Percentiles rank a stretch among this genome's conserved stretches.
phyloP scores from a whole-genome alignment of 1,284 basidiomycete species.

The Salmacisia buchloeana region DNA sequence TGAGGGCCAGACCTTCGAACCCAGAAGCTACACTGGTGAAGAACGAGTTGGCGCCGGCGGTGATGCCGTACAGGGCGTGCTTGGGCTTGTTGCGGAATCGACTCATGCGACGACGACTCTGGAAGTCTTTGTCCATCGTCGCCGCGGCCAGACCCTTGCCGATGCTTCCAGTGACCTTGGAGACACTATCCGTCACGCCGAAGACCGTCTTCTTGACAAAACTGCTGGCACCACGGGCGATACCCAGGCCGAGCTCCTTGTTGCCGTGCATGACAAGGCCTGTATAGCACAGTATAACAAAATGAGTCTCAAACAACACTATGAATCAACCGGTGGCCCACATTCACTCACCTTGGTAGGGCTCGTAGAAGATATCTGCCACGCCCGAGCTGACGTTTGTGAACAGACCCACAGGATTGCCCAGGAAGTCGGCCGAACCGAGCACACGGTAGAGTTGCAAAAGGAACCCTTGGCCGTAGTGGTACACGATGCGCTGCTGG shows the following conservation, averaged over 20 bases:
- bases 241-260: constrained; percentile 89
- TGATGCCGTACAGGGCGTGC: constrained; percentile 89
- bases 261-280: constrained; percentile 97
- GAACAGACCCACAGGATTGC: constrained; percentile 85
- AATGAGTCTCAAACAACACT: background rate
- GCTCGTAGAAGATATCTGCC: constrained; percentile 97
- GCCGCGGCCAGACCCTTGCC: constrained; percentile 96
- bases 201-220: constrained; percentile 99
- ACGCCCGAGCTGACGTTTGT: constrained; percentile 99
- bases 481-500: constrained; percentile 76
- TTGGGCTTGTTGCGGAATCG: constrained; percentile 89
- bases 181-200: constrained; percentile 88
- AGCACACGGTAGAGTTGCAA: constrained; percentile 93
- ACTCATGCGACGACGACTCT: constrained; percentile 77
- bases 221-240: constrained; percentile 86
- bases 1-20: constrained; percentile 90
- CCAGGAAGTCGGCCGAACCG: constrained; percentile 85
- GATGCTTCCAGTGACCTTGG: constrained; percentile 93
- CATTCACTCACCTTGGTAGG: constrained; percentile 46
- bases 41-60: constrained; percentile 87
- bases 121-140: constrained; percentile 93
- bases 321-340: background rate
- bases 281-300: constrained; percentile 60
- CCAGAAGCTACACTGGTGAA: constrained; percentile 91
- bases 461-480: constrained; percentile 89